Base-by-base conservation (phyloP, 116 monocot species). In the Cymodocea nodosa region DNA sequence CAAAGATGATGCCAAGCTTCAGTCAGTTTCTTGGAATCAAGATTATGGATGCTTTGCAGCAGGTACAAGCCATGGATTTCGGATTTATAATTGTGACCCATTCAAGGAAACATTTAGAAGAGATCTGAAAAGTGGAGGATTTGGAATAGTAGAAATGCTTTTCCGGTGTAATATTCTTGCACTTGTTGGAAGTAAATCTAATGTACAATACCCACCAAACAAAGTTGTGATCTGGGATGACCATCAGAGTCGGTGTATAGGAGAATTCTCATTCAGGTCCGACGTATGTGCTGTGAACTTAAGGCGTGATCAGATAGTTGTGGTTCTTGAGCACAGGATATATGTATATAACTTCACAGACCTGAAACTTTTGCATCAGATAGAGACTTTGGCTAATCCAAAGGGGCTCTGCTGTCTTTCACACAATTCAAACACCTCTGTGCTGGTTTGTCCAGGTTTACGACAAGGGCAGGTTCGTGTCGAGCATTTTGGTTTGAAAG, bases 141-240 rank as follows among this genome's bases (percentile, higher is more conserved):
- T 84, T 50, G 40, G 62, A 11, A 75, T 84, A 16, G 77, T 87
- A 39, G 87, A 87, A 51, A 87, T 87, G 87, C 68, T 83, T 17
- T 83, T 83, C 49, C 65, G 71, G 4, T 81, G 75, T 62, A 81
- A 87, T 34, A 78, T 83, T 22, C 72, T 87, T 5, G 83, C 83
- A 15, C 83, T 87, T 51, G 87, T 87, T 59, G 83, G 83, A 52
- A 73, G 81, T n/a, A 78, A 65, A 16, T 51, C 80, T 58, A 80
- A 83, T 35, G 62, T 73, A 39, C 76, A 81, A 49, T 87, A 81
- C 57, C 87, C 83, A 17, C 70, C 83, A 15, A 87, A 73, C 30
- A 83, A 83, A 72, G 87, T 87, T 16, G 68, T 83, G 70, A 87
- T 87, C 48, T 87, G 87, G 87, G 80, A 83, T 66, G 87, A 87